A percentile compares a stretch with the other conserved stretches of the same genome.
These are phyloP conservation scores for Talaromyces sp. DNA, from an alignment of 2,329 filamentous ascomycete species.

Conservation along the genomic window DNA sequence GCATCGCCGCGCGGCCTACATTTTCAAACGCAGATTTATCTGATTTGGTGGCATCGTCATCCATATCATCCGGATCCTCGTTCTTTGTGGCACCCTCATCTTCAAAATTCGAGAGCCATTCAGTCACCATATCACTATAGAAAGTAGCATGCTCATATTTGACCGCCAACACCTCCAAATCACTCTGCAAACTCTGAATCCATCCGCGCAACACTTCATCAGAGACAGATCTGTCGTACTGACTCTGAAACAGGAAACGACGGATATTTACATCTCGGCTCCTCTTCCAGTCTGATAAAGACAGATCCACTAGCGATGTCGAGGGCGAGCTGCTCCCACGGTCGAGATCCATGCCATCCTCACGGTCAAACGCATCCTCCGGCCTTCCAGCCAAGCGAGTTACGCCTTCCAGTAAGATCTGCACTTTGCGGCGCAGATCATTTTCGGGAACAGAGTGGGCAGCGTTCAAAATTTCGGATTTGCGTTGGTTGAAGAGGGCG, in stretches of 20 bases:
- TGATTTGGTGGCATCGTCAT: conserved; percentile 22
- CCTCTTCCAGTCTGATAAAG: conserved; percentile 24
- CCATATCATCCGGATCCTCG: not conserved
- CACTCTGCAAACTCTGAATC: conserved; percentile 49
- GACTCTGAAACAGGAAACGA: conserved; percentile 54
- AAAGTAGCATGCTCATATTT: conserved; percentile 58
- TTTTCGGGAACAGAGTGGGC: conserved; percentile 29
- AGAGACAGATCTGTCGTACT: conserved; percentile 55
- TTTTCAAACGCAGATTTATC: conserved; percentile 41
- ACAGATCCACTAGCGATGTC: not conserved
- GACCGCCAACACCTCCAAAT: conserved; percentile 51
- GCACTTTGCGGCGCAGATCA: conserved; percentile 32
- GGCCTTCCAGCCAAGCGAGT: conserved; percentile 40
- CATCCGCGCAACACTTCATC: conserved; percentile 47
- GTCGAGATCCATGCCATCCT: conserved; percentile 30
- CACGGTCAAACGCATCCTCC: conserved; percentile 34
- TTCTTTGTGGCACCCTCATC: not conserved
- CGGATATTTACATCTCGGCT: conserved; percentile 46
- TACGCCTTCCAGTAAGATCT: conserved; percentile 38
- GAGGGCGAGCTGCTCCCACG: not conserved
- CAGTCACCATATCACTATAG: conserved; percentile 56
- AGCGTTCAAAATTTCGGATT: conserved; percentile 42
- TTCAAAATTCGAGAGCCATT: conserved; percentile 50
- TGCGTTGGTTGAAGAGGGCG: conserved; percentile 49
- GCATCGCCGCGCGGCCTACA: conserved; percentile 55